A percentile compares a stretch with the other conserved stretches of the same genome.
Conservation (phyloP, 805 yeast genomes). For the Monosporozyma siamensis region DNA sequence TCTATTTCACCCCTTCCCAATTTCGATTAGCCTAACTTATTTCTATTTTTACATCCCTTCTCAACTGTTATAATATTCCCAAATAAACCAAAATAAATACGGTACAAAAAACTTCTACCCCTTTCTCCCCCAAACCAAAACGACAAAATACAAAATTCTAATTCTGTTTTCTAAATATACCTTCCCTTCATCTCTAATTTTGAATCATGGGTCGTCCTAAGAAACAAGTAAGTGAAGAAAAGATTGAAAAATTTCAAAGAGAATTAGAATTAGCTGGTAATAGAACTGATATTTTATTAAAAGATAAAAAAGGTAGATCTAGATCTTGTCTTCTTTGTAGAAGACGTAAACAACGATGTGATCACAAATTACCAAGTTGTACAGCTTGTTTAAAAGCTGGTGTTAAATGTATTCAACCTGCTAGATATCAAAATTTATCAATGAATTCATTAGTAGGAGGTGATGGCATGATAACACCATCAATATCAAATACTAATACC, state of each 20-base stretch:
- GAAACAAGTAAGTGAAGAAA: constrained; percentile 28
- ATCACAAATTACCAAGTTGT: constrained; percentile 54
- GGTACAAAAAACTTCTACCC: no score
- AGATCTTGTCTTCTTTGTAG: constrained; percentile 50
- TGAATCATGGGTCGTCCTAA: constrained; percentile 30
- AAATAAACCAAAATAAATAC: no score
- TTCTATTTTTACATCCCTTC: no score
- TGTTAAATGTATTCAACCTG: constrained; percentile 55
- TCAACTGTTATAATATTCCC: no score
- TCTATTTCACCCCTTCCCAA: no score
- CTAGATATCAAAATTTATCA: constrained; percentile 33
- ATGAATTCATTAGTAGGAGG: neutral
- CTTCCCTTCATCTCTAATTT: no score
- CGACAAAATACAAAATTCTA: neutral
- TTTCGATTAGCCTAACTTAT: no score
- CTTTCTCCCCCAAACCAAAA: neutral
- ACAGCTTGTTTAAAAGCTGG: constrained; percentile 59
- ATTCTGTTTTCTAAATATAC: no score
- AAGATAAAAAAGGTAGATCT: constrained; percentile 46
- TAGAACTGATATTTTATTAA: constrained; percentile 21
- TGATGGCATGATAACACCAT: no score
- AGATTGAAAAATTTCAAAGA: constrained; percentile 27
- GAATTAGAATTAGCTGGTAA: constrained; percentile 30
- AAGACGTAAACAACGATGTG: constrained; percentile 54
- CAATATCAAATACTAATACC: no score